A percentile compares a stretch with the other conserved stretches of the same genome.
phyloP scores from a whole-genome alignment of 1,284 basidiomycete species.

The Serendipita sp. region DNA sequence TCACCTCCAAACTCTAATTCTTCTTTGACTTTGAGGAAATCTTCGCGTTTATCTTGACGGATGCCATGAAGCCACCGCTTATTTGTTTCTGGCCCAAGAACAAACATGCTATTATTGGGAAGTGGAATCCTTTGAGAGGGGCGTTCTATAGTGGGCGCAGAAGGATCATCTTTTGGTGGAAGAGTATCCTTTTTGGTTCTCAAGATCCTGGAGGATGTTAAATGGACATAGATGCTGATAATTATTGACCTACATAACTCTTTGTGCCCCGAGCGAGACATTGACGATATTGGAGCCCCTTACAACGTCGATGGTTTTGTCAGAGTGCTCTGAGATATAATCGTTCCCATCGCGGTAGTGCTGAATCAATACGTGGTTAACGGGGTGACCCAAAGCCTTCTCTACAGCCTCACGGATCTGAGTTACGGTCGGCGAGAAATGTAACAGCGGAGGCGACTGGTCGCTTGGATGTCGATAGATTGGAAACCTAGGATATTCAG shows the following conservation, averaged over 20 bases:
- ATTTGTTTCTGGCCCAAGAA: slow-evolving; percentile 57
- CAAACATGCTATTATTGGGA: slow-evolving; percentile 64
- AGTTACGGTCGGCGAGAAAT: slow-evolving; percentile 51
- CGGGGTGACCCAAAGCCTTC: slow-evolving; percentile 36
- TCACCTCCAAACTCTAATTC: slow-evolving; percentile 43
- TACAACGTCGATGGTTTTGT: slow-evolving; percentile 66
- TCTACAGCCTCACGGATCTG: slow-evolving; percentile 48
- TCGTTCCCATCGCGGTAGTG: slow-evolving; percentile 59
- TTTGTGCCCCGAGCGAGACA: slow-evolving; percentile 58
- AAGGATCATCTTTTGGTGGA: slow-evolving; percentile 8
- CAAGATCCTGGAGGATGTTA: slow-evolving; percentile 25
- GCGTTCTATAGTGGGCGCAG: slow-evolving; percentile 1
- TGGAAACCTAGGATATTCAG: slow-evolving; percentile 35
- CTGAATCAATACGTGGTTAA: slow-evolving; percentile 68
- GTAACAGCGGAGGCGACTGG: slow-evolving; percentile 46
- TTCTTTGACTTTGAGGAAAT: slow-evolving; percentile 32
- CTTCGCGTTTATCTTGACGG: slow-evolving; percentile 51
- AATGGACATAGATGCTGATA: not conserved
- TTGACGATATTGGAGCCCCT: slow-evolving; percentile 57
- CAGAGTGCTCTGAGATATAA: slow-evolving; percentile 68
- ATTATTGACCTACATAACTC: slow-evolving; percentile 26
- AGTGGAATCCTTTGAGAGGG: slow-evolving; percentile 43
- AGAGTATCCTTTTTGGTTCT: slow-evolving; percentile 41
- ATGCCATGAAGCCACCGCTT: slow-evolving; percentile 55
- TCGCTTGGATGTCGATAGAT: slow-evolving; percentile 68